Conservation (phyloP, 1,139 yeast species). For the Geotrichum restrictum region DNA sequence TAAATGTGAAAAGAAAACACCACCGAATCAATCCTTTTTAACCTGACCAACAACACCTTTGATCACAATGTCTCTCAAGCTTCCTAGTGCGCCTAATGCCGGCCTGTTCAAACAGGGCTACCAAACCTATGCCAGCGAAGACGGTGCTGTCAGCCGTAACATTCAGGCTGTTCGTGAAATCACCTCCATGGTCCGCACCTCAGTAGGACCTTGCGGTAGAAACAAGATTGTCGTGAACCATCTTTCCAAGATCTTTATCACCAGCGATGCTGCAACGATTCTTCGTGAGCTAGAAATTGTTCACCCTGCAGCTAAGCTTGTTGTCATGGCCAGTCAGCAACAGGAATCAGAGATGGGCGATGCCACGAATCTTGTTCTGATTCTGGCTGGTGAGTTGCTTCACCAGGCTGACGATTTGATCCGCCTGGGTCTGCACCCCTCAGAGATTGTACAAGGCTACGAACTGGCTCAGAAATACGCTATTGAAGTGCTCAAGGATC, state of each 20-base stretch:
- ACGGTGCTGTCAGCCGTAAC: slow-evolving; percentile 90
- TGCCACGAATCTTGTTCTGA: slow-evolving; percentile 65
- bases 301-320: slow-evolving; percentile 93
- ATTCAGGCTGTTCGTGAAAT: slow-evolving; percentile 93
- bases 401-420: slow-evolving; percentile 78
- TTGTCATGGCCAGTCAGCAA: slow-evolving; percentile 95
- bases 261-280: slow-evolving; percentile 97
- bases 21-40: background rate
- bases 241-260: slow-evolving; percentile 76
- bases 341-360: slow-evolving; percentile 91
- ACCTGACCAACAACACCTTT: background rate
- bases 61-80: slow-evolving; percentile 68
- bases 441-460: slow-evolving; percentile 87
- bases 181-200: slow-evolving; percentile 83
- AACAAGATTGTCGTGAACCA: slow-evolving; percentile 90
- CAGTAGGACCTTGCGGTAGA: slow-evolving; percentile 97
- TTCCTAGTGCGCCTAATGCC: slow-evolving; percentile 90
- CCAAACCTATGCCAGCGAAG: slow-evolving; percentile 79
- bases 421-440: slow-evolving; percentile 80
- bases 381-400: slow-evolving; percentile 87
- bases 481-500: slow-evolving; percentile 55
- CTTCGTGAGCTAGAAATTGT: slow-evolving; percentile 87
- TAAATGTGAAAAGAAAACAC: slow-evolving; percentile 2
- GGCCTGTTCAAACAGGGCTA: slow-evolving; percentile 97
- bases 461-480: slow-evolving; percentile 77